Evolutionary conservation across 768 basidiomycete genomes (phyloP).

Genomic region (Coprinellus aureogranulatus): DNA sequence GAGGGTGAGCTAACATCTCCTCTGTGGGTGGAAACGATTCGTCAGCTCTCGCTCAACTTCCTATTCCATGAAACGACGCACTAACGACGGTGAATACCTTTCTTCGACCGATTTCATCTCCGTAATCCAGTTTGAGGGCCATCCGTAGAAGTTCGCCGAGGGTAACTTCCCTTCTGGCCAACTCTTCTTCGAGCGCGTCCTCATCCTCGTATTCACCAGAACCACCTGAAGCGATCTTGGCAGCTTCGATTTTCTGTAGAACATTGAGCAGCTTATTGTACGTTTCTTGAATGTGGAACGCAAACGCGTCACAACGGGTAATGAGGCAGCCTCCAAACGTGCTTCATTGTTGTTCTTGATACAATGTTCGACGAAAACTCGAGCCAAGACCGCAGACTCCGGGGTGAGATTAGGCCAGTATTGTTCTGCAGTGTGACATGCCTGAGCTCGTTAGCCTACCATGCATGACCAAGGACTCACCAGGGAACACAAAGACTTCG

Average conservation of each 20-base stretch:
- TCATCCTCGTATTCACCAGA: slow-evolving; percentile 38
- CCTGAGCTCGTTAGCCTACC: background rate
- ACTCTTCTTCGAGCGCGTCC: slow-evolving; percentile 54
- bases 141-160: slow-evolving; percentile 80
- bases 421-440: slow-evolving; percentile 42
- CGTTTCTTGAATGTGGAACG: slow-evolving; percentile 75
- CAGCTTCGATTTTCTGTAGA: slow-evolving; percentile 40
- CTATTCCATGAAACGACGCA: slow-evolving; percentile 37
- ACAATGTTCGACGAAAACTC: slow-evolving; percentile 85
- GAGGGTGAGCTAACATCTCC: slow-evolving; percentile 85
- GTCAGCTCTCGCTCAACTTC: background rate
- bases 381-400: slow-evolving; percentile 78
- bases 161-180: slow-evolving; percentile 66
- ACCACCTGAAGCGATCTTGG: slow-evolving; percentile 29
- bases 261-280: slow-evolving; percentile 61
- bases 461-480: slow-evolving; percentile 38
- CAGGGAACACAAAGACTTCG: slow-evolving; percentile 70
- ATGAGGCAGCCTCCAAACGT: slow-evolving; percentile 60
- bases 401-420: slow-evolving; percentile 79
- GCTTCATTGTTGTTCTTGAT: slow-evolving; percentile 56
- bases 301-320: slow-evolving; percentile 94
- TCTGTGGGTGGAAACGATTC: slow-evolving; percentile 48
- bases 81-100: slow-evolving; percentile 89
- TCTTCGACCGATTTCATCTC: slow-evolving; percentile 90
- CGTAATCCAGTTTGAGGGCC: slow-evolving; percentile 82